A percentile compares a stretch with the other conserved stretches of the same genome.
These are phyloP conservation scores for Emmonsia crescens DNA, from an alignment of 2,329 filamentous ascomycete species.

Conservation along the genomic window DNA sequence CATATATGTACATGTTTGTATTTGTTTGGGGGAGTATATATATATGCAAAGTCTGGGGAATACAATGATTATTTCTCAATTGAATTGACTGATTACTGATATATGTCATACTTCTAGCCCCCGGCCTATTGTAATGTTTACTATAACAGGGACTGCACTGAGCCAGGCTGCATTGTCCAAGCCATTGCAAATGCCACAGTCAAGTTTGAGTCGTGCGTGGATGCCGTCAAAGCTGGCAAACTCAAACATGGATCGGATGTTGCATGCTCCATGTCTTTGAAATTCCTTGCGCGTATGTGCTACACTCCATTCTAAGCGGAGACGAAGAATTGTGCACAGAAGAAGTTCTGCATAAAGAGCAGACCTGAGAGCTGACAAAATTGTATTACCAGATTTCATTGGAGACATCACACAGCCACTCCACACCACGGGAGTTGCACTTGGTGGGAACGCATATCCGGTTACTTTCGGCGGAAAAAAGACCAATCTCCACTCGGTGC, in stretches of 20 bases:
- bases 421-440: constrained; percentile 28
- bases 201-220: constrained; percentile 25
- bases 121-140: constrained; percentile 22
- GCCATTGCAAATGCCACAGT: constrained; percentile 33
- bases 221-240: constrained; percentile 1
- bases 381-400: constrained; percentile 22
- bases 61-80: background rate
- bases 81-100: background rate
- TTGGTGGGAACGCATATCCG: constrained; percentile 28
- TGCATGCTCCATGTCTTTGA: constrained; percentile 6
- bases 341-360: background rate
- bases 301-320: background rate
- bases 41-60: background rate
- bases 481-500: constrained; percentile 6
- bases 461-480: constrained; percentile 14
- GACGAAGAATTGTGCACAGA: background rate
- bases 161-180: constrained; percentile 31
- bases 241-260: background rate
- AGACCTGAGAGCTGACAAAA: background rate
- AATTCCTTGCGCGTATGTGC: constrained; percentile 17
- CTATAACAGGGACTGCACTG: constrained; percentile 28
- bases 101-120: background rate
- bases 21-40: too few relatives aligned
- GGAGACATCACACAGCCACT: constrained; percentile 34
- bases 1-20: background rate